phyloP scores from a whole-genome alignment of 2,329 filamentous ascomycete genomes.

The Raffaelea ambrosiae region DNA sequence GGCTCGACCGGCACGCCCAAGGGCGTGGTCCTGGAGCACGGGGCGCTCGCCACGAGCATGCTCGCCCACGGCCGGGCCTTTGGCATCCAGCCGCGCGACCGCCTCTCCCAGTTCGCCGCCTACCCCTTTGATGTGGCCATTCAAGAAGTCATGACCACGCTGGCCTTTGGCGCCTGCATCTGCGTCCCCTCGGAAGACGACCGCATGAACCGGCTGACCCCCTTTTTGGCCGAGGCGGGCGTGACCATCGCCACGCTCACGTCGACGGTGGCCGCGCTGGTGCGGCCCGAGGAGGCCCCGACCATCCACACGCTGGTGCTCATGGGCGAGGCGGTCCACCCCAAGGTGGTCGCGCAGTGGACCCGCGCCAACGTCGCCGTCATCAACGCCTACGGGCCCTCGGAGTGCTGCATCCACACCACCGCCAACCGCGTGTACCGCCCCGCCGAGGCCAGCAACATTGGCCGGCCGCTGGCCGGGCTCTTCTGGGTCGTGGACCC shows the following conservation, averaged over 20 bases:
- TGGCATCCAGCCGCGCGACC: background rate
- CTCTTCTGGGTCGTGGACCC: conserved; percentile 31
- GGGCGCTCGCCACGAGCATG: conserved; percentile 46
- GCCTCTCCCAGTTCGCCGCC: background rate
- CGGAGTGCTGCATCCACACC: conserved; percentile 16
- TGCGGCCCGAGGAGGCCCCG: background rate
- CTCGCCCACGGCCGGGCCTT: conserved; percentile 16
- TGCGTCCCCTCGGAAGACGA: conserved; percentile 20
- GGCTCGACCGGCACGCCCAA: conserved; percentile 52
- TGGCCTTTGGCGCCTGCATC: conserved; percentile 27
- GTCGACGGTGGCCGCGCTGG: conserved; percentile 32
- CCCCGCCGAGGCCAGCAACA: background rate
- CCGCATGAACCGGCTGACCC: conserved; percentile 23
- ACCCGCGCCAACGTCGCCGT: conserved; percentile 4
- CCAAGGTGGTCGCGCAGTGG: background rate
- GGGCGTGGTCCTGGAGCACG: conserved; percentile 49
- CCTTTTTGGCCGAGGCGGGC: conserved; percentile 16
- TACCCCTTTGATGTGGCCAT: conserved; percentile 14
- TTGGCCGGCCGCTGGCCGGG: background rate
- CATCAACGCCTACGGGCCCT: conserved; percentile 22
- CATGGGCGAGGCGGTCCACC: background rate
- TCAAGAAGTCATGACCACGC: conserved; percentile 25
- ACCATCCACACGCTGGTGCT: background rate
- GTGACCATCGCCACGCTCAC: conserved; percentile 34
- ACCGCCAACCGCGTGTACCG: conserved; percentile 5